Evolutionary conservation across 176 grass and related monocot genomes (phyloP).

Genomic region (Otatea glauca): DNA sequence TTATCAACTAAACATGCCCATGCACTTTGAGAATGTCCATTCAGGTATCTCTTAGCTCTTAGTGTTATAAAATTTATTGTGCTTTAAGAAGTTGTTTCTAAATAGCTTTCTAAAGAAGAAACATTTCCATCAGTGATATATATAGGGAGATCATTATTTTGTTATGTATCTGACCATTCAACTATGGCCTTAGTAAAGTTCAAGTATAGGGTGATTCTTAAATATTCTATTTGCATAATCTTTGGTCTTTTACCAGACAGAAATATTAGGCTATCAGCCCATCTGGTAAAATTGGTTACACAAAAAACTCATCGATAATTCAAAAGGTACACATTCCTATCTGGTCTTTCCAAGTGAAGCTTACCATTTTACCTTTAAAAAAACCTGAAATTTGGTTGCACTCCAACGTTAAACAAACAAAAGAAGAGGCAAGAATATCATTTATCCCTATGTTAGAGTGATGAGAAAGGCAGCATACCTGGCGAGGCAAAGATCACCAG

Average conservation of each 20-base stretch:
- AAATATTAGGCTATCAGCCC: neutral
- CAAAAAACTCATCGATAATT: neutral
- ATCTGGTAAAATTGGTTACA: conserved; percentile 8
- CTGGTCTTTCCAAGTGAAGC: conserved; percentile 23
- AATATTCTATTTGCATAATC: neutral
- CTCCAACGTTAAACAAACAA: conserved; percentile 11
- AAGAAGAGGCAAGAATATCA: neutral
- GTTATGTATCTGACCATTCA: neutral
- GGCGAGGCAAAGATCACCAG: conserved; percentile 70
- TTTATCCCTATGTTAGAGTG: neutral
- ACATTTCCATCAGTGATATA: neutral
- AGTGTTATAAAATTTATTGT: neutral
- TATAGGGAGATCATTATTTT: neutral
- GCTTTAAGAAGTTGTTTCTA: neutral
- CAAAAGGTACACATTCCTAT: conserved; percentile 12
- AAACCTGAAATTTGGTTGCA: neutral
- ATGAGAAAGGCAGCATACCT: conserved; percentile 55
- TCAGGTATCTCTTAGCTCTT: neutral
- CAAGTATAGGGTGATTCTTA: conserved; percentile 3
- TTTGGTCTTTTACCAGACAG: neutral
- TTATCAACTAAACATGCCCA: neutral
- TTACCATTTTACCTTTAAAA: neutral
- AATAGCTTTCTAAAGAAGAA: neutral
- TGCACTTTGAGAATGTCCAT: neutral
- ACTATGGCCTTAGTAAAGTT: neutral